These are phyloP conservation scores for Fusarium lateritium DNA, from an alignment of 2,329 filamentous ascomycete species.

Conservation along the genomic window DNA sequence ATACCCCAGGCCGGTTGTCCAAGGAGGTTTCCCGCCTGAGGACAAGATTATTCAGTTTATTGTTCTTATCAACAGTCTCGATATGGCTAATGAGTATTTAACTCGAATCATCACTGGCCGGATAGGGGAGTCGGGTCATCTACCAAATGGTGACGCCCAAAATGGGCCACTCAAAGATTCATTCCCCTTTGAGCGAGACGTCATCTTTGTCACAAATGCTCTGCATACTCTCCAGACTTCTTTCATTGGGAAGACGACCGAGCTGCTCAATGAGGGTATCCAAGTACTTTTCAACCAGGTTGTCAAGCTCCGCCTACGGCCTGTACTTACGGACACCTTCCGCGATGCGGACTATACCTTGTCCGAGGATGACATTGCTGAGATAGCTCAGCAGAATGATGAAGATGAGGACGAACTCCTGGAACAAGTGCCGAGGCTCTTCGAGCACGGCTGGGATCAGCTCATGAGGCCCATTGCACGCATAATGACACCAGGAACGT, in stretches of 20 bases:
- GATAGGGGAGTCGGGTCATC: slow-evolving; percentile 63
- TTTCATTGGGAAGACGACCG: slow-evolving; percentile 83
- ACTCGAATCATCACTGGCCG: slow-evolving; percentile 84
- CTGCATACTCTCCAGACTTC: slow-evolving; percentile 78
- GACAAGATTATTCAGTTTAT: slow-evolving; percentile 91
- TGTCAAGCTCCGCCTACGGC: slow-evolving; percentile 85
- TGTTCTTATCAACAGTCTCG: slow-evolving; percentile 94
- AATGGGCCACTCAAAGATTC: slow-evolving; percentile 69
- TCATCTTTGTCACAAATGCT: slow-evolving; percentile 75
- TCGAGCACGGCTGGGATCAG: slow-evolving; percentile 87
- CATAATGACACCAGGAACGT: slow-evolving; percentile 84
- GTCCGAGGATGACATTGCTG: slow-evolving; percentile 72
- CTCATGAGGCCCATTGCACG: slow-evolving; percentile 88
- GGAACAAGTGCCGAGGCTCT: slow-evolving; percentile 83
- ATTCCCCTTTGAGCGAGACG: slow-evolving; percentile 87
- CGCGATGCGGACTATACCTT: slow-evolving; percentile 90
- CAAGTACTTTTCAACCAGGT: slow-evolving; percentile 90
- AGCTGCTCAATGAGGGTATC: slow-evolving; percentile 87
- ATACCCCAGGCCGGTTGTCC: slow-evolving; percentile 84
- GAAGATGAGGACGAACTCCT: slow-evolving; percentile 67
- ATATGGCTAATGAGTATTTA: slow-evolving; percentile 92
- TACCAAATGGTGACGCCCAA: slow-evolving; percentile 54
- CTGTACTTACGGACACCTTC: slow-evolving; percentile 89
- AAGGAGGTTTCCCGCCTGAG: slow-evolving; percentile 88
- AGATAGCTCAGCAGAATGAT: slow-evolving; percentile 68